These are phyloP conservation scores for Lactarius sp. DNA, from an alignment of 768 basidiomycete species.

Conservation along the genomic window DNA sequence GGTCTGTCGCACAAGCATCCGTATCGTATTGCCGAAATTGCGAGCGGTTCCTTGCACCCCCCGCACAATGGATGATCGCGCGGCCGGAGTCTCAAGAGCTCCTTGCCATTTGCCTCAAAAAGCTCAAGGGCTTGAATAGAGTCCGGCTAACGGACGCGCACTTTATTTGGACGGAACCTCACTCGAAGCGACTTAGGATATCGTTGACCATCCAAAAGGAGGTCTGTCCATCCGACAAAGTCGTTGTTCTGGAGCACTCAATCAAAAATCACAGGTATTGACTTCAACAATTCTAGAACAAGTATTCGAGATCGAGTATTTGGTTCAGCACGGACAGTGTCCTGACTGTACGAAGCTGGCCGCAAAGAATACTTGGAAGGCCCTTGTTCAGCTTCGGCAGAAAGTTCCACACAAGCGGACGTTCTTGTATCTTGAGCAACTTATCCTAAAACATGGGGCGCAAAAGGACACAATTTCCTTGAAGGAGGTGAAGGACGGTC, in stretches of 20 bases:
- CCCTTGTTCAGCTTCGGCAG: conserved; percentile 96
- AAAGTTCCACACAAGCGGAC: conserved; percentile 98
- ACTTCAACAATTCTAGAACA: conserved; percentile 95
- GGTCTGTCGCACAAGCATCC: conserved; percentile 52
- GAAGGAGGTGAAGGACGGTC: conserved; percentile 88
- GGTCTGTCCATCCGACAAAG: conserved; percentile 40
- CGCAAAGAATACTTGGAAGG: conserved; percentile 99
- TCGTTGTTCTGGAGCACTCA: conserved; percentile 3
- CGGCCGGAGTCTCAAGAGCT: conserved; percentile 90
- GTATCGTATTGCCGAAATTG: conserved; percentile 94
- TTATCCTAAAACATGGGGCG: conserved; percentile 93
- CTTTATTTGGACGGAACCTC: conserved; percentile 99
- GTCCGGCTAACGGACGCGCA: conserved; percentile 97
- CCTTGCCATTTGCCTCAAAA: conserved; percentile 89
- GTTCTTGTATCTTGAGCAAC: conserved; percentile 94
- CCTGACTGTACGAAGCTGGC: conserved; percentile 90
- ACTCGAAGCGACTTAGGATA: conserved; percentile 87
- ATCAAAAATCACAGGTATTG: conserved; percentile 54
- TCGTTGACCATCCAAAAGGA: conserved; percentile 99
- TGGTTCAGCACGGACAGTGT: conserved; percentile 94
- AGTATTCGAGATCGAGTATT: conserved; percentile 93
- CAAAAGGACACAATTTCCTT: conserved; percentile 95
- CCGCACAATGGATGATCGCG: conserved; percentile 78
- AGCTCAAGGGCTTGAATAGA: conserved; percentile 89
- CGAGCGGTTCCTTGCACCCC: conserved; percentile 92